Conservation (phyloP, 371 early-diverging fungal species). For the Syncephalastrum racemosum region DNA sequence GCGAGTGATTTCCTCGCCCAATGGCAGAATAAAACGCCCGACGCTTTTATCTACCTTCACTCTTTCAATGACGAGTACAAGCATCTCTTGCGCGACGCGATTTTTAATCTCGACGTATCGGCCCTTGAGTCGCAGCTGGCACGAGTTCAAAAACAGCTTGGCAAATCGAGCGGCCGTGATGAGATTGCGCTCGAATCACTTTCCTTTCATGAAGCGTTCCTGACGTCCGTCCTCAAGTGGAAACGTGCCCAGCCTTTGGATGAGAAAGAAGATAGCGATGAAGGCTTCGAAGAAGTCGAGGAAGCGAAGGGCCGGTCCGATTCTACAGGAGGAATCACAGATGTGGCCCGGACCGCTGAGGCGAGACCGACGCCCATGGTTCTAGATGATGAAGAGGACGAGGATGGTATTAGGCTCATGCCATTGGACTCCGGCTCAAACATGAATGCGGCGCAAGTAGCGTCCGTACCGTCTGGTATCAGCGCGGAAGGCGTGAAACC, state of each 20-base stretch:
- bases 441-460: too few relatives aligned
- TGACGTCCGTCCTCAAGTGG: constrained; percentile 33
- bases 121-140: constrained; percentile 23
- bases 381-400: constrained; percentile 21
- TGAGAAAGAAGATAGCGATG: not conserved
- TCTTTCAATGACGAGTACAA: constrained; percentile 48
- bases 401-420: constrained; percentile 11
- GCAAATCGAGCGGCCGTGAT: constrained; percentile 51
- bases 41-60: constrained; percentile 38
- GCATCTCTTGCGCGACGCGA: constrained; percentile 33
- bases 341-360: not conserved
- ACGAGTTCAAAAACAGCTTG: constrained; percentile 37
- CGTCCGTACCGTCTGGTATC: too few relatives aligned
- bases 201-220: constrained; percentile 40
- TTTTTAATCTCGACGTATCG: constrained; percentile 37
- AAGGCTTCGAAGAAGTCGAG: constrained; percentile 5
- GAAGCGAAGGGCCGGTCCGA: not conserved
- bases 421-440: too few relatives aligned
- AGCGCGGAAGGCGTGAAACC: too few relatives aligned
- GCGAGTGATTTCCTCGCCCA: too few relatives aligned
- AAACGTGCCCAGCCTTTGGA: constrained; percentile 9
- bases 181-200: constrained; percentile 36
- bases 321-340: not conserved
- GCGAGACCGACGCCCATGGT: constrained; percentile 1
- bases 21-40: constrained; percentile 14